Evolutionary conservation across 106 monocot genomes (phyloP).

Genomic region (Acanthochlamys bracteata): DNA sequence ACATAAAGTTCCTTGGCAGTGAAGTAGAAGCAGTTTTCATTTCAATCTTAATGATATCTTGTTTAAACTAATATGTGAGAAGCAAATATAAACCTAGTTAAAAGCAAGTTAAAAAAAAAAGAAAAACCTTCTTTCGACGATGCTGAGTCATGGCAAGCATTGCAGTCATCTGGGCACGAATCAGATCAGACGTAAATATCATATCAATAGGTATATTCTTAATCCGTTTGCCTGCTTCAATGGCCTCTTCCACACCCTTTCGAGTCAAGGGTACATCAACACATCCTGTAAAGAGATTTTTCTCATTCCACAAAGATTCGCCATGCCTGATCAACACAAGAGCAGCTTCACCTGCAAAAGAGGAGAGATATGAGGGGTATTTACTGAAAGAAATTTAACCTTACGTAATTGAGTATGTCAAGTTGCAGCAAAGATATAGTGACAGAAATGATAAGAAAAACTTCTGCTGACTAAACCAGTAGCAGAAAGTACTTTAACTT

Average conservation of each 20-base stretch:
- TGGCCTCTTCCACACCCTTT: constrained; percentile 90
- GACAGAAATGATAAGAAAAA: background rate
- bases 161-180: constrained; percentile 99
- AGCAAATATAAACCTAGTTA: background rate
- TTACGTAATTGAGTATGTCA: background rate
- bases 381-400: background rate
- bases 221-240: constrained; percentile 95
- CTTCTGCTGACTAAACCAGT: too few species aligned
- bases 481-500: too few species aligned
- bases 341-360: constrained; percentile 73
- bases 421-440: too few species aligned
- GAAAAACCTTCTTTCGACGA: constrained; percentile 76
- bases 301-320: constrained; percentile 98
- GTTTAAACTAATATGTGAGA: background rate
- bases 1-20: background rate
- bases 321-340: constrained; percentile 92
- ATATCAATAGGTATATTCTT: constrained; percentile 87
- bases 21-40: background rate
- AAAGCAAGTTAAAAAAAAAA: background rate
- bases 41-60: too few species aligned
- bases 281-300: constrained; percentile 97
- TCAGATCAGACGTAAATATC: constrained; percentile 78
- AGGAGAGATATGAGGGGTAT: background rate
- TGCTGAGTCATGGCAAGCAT: constrained; percentile 99
- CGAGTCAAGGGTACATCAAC: constrained; percentile 93